Evolutionary conservation across 352 stramenopile species (phyloP), one percentile per base, ranked within the genome.

Genomic region (Phytophthora hibernalis): DNA sequence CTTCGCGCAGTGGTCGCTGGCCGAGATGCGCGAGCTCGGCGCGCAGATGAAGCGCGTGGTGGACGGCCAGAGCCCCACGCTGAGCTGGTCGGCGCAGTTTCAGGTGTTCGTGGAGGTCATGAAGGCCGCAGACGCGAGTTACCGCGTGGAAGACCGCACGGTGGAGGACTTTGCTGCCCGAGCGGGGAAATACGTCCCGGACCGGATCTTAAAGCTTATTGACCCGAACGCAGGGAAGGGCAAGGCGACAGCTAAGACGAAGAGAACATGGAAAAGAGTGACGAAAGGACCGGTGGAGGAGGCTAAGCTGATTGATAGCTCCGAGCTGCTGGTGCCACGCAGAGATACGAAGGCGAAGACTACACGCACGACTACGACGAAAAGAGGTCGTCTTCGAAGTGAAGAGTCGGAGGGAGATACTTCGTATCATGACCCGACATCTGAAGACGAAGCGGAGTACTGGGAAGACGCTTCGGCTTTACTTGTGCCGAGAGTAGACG

Each of bases 11-110:
- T 76, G 68, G 68, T 55, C 56, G 30, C 47, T 71, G 18, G 7
- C n/a, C 18, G 68, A 76, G 43, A 76, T 76, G 68, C 62, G 40
- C 30, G 62, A 64, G 45, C 51, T 76, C 7, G 68, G 68, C 1
- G 49, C 48, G n/a, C 68, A 66, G 30, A 76, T 76, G 68, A 53
- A 57, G 18, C 45, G 24, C 28, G 43, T 72, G 4, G 52, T 50
- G n/a, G 56, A 66, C 30, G 56, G 57, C 7, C 8, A 51, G 24
- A 52, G n/a, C 35, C 56, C 13, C 35, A 26, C 35, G n/a, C 16
- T 33, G 52, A 26, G 31, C 21, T 76, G 68, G 68, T 18, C 22
- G 6, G 48, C 22, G 20, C 68, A 69, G 31, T 26, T 76, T 1
- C 37, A 11, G 21, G 11, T 12, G 1, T 76, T 72, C 24, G 28